Percentiles rank a stretch among this genome's conserved stretches.
phyloP scores from a whole-genome alignment of 2,329 filamentous ascomycete genomes.

The Epichloe festucae region DNA sequence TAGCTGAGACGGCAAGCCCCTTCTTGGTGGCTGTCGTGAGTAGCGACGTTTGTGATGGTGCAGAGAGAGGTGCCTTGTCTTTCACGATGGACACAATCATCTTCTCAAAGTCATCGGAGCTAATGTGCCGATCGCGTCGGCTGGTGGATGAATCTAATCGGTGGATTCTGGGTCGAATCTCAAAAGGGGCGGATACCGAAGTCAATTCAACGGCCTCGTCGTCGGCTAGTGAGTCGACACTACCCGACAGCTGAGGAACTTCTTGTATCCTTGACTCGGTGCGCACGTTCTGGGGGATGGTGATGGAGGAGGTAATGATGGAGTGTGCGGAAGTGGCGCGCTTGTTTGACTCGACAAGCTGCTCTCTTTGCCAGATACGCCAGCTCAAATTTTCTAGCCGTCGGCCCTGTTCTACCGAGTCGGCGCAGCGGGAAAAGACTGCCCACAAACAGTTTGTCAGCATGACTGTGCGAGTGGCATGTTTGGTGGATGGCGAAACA shows the following conservation, averaged over 20 bases:
- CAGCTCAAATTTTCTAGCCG: conserved; percentile 91
- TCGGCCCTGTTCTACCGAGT: conserved; percentile 84
- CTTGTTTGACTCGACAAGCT: conserved; percentile 56
- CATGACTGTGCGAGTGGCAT: conserved; percentile 5
- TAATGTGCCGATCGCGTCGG: conserved; percentile 77
- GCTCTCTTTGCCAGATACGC: conserved; percentile 85
- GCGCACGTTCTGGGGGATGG: conserved; percentile 36
- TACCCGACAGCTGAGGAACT: conserved; percentile 62
- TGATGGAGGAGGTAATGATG: conserved; percentile 24
- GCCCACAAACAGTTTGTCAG: conserved; percentile 17
- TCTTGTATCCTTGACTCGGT: conserved; percentile 31
- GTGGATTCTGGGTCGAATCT: conserved; percentile 55
- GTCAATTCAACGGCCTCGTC: conserved; percentile 51
- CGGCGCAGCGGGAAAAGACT: conserved; percentile 92
- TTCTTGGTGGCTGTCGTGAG: conserved; percentile 30
- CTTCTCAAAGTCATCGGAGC: conserved; percentile 83
- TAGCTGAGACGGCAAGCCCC: conserved; percentile 18
- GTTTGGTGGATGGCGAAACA: background rate
- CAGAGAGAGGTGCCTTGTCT: conserved; percentile 52
- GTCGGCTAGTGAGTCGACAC: conserved; percentile 61
- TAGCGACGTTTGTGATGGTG: conserved; percentile 17
- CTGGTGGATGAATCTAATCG: conserved; percentile 61
- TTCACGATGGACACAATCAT: conserved; percentile 91
- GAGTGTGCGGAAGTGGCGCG: conserved; percentile 25
- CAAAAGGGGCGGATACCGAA: conserved; percentile 38